These are phyloP conservation scores for Exophiala xenobiotica DNA, from an alignment of 2,329 filamentous ascomycete species.

Conservation along the genomic window DNA sequence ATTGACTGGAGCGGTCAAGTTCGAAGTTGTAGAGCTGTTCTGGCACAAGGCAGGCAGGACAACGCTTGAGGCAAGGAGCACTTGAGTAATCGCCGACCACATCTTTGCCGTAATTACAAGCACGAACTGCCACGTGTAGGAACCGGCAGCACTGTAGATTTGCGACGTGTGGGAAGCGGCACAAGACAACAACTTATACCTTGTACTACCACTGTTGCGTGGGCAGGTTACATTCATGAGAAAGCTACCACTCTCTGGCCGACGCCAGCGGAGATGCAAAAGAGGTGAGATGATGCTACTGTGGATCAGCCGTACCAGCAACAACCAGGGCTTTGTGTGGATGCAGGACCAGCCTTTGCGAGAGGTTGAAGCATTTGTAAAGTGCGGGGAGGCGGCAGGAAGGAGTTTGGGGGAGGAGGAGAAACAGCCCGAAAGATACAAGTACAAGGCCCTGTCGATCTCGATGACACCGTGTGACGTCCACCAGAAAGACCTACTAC, in stretches of 20 bases:
- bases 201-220: background rate
- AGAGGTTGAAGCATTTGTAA: background rate
- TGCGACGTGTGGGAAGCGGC: background rate
- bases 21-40: conserved; percentile 17
- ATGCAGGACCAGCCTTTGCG: background rate
- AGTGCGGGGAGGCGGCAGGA: background rate
- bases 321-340: background rate
- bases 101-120: background rate
- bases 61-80: conserved; percentile 10
- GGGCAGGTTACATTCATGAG: background rate
- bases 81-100: conserved; percentile 7
- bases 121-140: background rate
- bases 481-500: background rate
- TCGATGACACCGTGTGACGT: background rate
- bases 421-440: background rate
- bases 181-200: background rate
- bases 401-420: background rate
- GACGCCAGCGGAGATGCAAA: background rate
- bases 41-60: conserved; percentile 21
- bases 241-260: background rate
- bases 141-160: background rate
- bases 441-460: background rate
- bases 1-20: conserved; percentile 12
- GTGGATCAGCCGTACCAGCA: background rate
- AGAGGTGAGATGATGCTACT: background rate